Percentiles rank a stretch among this genome's conserved stretches.
phyloP scores from a whole-genome alignment of 345 rosid species.

The Eucalyptus paniculata region DNA sequence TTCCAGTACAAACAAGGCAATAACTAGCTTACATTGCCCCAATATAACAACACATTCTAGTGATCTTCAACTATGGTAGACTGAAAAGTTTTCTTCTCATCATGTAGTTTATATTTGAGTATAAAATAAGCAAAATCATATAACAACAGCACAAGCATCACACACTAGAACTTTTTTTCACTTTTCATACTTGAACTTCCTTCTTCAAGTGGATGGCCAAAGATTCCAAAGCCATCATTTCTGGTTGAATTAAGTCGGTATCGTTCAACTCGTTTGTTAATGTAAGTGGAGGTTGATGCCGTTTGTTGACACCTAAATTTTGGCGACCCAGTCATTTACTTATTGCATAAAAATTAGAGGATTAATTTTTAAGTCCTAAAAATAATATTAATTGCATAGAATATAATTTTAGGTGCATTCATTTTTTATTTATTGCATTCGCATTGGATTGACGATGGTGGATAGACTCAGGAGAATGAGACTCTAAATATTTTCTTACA shows the following conservation, averaged over 20 bases:
- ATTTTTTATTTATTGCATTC: no score
- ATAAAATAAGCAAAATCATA: not conserved
- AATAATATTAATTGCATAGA: no score
- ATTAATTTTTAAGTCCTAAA: no score
- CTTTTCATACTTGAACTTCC: not conserved
- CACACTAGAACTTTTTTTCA: not conserved
- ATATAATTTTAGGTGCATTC: no score
- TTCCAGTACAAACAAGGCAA: not conserved
- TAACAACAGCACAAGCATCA: not conserved
- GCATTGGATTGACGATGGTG: no score
- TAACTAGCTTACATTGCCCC: not conserved
- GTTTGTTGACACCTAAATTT: no score
- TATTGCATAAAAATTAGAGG: no score
- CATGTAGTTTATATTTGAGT: not conserved
- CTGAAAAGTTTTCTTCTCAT: not conserved
- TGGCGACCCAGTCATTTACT: accelerated
- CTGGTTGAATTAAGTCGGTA: not conserved
- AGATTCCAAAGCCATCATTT: not conserved
- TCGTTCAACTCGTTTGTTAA: not conserved
- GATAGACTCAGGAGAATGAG: no score
- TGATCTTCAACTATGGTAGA: not conserved
- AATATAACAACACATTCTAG: not conserved
- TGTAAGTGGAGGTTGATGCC: not conserved
- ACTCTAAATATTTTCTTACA: no score
- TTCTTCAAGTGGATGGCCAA: not conserved